Evolutionary conservation across 768 basidiomycete species (phyloP).

Genomic region (Boletus coccyginus): DNA sequence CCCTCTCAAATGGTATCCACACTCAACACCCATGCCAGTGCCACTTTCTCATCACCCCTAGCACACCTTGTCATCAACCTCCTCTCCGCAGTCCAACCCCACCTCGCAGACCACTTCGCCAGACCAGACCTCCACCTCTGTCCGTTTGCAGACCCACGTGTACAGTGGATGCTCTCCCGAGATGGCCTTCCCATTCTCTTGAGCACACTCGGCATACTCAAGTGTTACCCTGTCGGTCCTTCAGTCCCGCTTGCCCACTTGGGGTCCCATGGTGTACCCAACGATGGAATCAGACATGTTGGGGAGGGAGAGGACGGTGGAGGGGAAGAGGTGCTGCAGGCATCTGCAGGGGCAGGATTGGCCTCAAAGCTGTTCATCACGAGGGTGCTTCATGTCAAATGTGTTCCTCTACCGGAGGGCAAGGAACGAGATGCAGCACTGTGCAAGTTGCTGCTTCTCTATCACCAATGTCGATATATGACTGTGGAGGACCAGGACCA

Average conservation of each 20-base stretch:
- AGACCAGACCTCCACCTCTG: constrained; percentile 63
- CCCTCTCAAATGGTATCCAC: constrained; percentile 84
- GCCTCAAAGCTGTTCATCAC: constrained; percentile 80
- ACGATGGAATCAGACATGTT: not conserved
- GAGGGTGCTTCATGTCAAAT: constrained; percentile 62
- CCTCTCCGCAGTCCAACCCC: constrained; percentile 64
- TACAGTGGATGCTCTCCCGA: constrained; percentile 39
- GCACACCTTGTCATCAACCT: constrained; percentile 75
- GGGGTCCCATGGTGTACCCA: constrained; percentile 12
- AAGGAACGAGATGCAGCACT: constrained; percentile 7
- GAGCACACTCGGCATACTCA: constrained; percentile 64
- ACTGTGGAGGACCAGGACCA: constrained; percentile 37
- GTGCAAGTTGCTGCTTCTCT: constrained; percentile 55
- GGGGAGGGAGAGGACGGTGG: not conserved
- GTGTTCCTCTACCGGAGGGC: constrained; percentile 28
- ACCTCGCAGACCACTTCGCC: constrained; percentile 68
- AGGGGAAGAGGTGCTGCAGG: constrained; percentile 10
- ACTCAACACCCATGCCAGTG: constrained; percentile 35
- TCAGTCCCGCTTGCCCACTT: constrained; percentile 63
- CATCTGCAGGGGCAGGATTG: constrained; percentile 32
- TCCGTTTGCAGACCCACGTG: constrained; percentile 45
- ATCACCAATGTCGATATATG: constrained; percentile 59
- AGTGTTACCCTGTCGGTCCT: constrained; percentile 62
- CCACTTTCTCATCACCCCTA: constrained; percentile 8
- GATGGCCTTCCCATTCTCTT: constrained; percentile 61